Percentiles rank a stretch among this genome's conserved stretches.
These are phyloP conservation scores for Penicillium glabrum DNA, from an alignment of 2,329 filamentous ascomycete genomes.

Conservation along the genomic window DNA sequence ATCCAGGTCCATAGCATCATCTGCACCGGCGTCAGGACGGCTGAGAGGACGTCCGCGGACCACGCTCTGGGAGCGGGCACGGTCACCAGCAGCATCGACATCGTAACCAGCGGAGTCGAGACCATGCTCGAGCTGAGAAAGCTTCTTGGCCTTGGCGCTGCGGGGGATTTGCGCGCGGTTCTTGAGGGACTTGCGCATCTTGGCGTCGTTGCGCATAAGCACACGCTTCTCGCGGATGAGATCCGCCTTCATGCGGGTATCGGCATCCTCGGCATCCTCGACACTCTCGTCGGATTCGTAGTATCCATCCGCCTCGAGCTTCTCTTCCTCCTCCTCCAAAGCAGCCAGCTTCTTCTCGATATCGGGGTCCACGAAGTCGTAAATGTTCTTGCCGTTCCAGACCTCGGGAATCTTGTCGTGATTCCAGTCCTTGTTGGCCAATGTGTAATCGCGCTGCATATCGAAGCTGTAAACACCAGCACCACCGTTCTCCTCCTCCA, in stretches of 20 bases:
- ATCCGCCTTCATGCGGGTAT: conserved; percentile 87
- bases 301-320: conserved; percentile 85
- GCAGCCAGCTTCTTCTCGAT: conserved; percentile 91
- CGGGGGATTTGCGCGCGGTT: conserved; percentile 93
- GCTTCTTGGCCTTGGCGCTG: conserved; percentile 73
- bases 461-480: conserved; percentile 96
- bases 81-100: conserved; percentile 69
- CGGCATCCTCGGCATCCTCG: conserved; percentile 84
- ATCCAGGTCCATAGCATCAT: conserved; percentile 66
- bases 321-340: conserved; percentile 93
- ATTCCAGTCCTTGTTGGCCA: conserved; percentile 91
- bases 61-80: conserved; percentile 63
- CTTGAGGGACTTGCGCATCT: conserved; percentile 95
- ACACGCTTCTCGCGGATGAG: conserved; percentile 93
- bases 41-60: conserved; percentile 69
- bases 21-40: conserved; percentile 64
- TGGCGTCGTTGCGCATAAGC: conserved; percentile 88
- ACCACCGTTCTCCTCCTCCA: conserved; percentile 89
- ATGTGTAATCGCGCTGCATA: conserved; percentile 81
- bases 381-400: conserved; percentile 93
- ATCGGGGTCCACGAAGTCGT: conserved; percentile 95
- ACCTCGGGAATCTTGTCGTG: conserved; percentile 94
- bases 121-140: conserved; percentile 83
- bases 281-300: conserved; percentile 84
- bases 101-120: conserved; percentile 85